Evolutionary conservation across 257 asterid species (phyloP).

Genomic region (Handroanthus guayacan): DNA sequence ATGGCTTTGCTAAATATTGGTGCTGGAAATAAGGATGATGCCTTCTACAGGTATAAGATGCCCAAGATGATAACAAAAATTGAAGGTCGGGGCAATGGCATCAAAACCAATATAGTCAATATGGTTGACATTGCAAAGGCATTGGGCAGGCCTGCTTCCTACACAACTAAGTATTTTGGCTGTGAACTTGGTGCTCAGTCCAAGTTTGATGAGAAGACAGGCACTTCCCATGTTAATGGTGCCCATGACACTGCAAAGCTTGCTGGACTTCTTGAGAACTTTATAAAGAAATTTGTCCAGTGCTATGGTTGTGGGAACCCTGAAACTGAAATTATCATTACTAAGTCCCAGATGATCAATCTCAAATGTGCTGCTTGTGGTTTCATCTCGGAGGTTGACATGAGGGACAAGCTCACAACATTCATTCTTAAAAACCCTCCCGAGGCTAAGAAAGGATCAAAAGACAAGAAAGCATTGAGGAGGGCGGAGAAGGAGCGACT

Average conservation of each 20-base stretch:
- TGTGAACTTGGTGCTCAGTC: conserved; percentile 69
- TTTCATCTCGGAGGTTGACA: conserved; percentile 58
- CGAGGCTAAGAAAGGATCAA: conserved; percentile 58
- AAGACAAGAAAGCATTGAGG: conserved; percentile 63
- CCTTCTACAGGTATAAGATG: conserved; percentile 72
- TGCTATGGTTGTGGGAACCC: conserved; percentile 67
- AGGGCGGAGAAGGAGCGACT: conserved; percentile 66
- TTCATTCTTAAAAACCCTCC: conserved; percentile 66
- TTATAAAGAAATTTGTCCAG: conserved; percentile 63
- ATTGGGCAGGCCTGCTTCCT: conserved; percentile 58
- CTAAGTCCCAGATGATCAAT: conserved; percentile 56
- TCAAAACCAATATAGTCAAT: conserved; percentile 64
- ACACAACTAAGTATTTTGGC: conserved; percentile 63
- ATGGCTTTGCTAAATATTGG: conserved; percentile 69
- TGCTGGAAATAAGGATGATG: conserved; percentile 68
- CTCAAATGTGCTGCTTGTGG: conserved; percentile 70
- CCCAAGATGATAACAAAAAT: conserved; percentile 65
- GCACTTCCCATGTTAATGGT: conserved; percentile 61
- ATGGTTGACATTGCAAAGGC: conserved; percentile 76
- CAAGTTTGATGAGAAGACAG: conserved; percentile 66
- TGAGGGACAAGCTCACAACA: conserved; percentile 70
- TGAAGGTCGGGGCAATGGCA: conserved; percentile 70
- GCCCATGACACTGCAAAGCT: conserved; percentile 62
- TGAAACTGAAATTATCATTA: conserved; percentile 57
- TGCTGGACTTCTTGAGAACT: conserved; percentile 60